Base-by-base conservation (phyloP, 2,329 filamentous ascomycete species). In the Eutypella sp. region DNA sequence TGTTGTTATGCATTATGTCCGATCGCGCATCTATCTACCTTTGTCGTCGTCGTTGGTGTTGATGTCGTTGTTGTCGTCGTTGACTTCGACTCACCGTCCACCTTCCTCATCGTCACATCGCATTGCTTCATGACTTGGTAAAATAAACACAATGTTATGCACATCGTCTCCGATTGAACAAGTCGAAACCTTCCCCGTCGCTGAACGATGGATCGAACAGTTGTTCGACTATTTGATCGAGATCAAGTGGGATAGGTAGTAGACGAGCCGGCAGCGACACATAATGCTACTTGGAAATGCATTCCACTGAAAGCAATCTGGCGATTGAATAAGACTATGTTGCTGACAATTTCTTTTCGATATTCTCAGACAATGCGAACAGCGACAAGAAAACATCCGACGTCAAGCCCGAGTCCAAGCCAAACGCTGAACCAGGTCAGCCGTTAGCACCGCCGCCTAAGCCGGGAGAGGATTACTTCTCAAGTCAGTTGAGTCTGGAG, bases 401-500 rank as follows among this genome's bases (percentile, higher is more conserved):
- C 56, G 60, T 67, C 54, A 80, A 80, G 63, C 53, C 68, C 52
- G 78, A 84, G 58, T 59, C 61, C 48, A 58, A 68, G 55, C 65
- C 74, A 58, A 78, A 79, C 73, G 72, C 73, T 65, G 81, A 85
- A 62, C 65, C 70, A 45, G 72, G 81, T 59, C 81, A 81, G 68
- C 81, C 84, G 46, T 76, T 89, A 60, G 82, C 84, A 55, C 84
- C 85, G 56, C 84, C 85, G 46, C 85, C 84, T 48, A 83, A 84
- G 67, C 79, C 82, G 45, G 70, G 70, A 52, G 77, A 78, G 61
- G 85, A 89, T 61, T 89, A 86, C 67, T 89, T 89, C 65, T 77
- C 78, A 43, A 75, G 72, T 47, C 73, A 78, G 51, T 76, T 90
- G 63, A 84, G 80, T 58, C 79, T 87, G 65, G 93, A 97, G 73